phyloP scores from a whole-genome alignment of 2,329 filamentous ascomycete species.

The Monosporascus sp. region DNA sequence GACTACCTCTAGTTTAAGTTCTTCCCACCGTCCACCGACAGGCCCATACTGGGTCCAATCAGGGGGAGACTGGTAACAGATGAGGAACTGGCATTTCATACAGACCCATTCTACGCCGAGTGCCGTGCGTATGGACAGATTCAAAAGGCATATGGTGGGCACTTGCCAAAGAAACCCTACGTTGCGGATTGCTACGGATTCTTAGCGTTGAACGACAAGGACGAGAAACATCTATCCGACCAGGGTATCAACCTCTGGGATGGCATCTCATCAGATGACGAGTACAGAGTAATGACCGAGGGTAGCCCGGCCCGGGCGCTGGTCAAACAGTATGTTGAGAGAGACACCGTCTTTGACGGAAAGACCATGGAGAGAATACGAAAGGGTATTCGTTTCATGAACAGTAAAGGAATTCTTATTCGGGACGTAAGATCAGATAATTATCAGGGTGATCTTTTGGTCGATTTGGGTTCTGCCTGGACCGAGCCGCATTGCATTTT shows the following conservation, averaged over 20 bases:
- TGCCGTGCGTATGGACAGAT: slow-evolving; percentile 10
- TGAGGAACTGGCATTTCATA: slow-evolving; percentile 4
- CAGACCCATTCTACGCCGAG: slow-evolving; percentile 10
- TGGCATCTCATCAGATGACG: slow-evolving; percentile 1
- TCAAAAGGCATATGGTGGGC: neutral
- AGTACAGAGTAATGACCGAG: slow-evolving; percentile 2
- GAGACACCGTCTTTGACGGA: slow-evolving; percentile 1
- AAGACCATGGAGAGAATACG: slow-evolving; percentile 1
- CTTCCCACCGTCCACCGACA: slow-evolving; percentile 2
- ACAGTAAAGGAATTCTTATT: slow-evolving; percentile 2
- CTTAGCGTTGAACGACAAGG: slow-evolving; percentile 2
- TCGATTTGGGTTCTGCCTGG: slow-evolving; percentile 8
- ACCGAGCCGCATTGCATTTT: slow-evolving; percentile 10
- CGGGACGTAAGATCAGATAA: slow-evolving; percentile 3
- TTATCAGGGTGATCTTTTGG: slow-evolving; percentile 1
- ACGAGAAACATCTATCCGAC: neutral
- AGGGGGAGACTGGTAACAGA: slow-evolving; percentile 1
- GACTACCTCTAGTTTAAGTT: slow-evolving; percentile 7
- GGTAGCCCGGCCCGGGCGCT: slow-evolving; percentile 6
- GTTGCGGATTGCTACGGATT: slow-evolving; percentile 5
- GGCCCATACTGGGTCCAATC: neutral
- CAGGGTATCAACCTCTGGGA: slow-evolving; percentile 10
- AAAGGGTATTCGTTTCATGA: slow-evolving; percentile 4
- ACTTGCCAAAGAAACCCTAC: slow-evolving; percentile 1
- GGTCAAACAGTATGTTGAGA: slow-evolving; percentile 11